Evolutionary conservation across 2,329 filamentous ascomycete genomes (phyloP), one percentile per base, ranked within the genome.

Genomic region (Colletotrichum sp.): DNA sequence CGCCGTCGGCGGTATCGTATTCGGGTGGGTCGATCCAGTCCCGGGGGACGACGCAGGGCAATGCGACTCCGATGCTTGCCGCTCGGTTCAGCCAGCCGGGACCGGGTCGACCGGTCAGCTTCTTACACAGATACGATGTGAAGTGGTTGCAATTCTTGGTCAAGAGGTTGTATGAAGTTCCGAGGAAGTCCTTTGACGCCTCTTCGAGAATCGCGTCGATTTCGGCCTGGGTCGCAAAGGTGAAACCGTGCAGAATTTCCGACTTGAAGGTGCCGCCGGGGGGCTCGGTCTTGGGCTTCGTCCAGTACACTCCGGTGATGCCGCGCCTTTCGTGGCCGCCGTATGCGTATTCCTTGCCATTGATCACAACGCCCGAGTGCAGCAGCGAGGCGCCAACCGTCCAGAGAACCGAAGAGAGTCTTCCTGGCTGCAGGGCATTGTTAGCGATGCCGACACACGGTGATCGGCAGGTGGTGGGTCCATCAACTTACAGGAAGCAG

Each of bases 141-240:
- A 98, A 98, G 83, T 98, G 95, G 83, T 98, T 98, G 89, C 95
- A 98, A 84, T 98, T 98, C 80, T 92, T 92, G 24, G 93, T 95
- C 60, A 98, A 89, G 16, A 98, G 90, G 81, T 97, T 96, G 85
- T 98, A 97, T 16, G 90, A 90, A 0, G 92, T 92, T 28, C 95
- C 95, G 72, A 92, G 89, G 80, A 97, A 98, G 79, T 93, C 89
- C 57, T 93, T 90, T 2, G 93, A 95, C 15, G 93, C 93, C 72
- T 88, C 88, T 79, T 90, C 91, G 60, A 98, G 90, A 55, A 95
- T 93, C 16, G 87, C 82, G 68, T 95, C 92, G 79, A 97, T 93
- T 84, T 97, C 95, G 72, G 89, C 86, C 26, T 91, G 88, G 4
- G 93, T 89, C 28, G 91, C 91, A 76, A 95, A 91, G 8, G 94